phyloP scores from a whole-genome alignment of 768 basidiomycete genomes.

The Auricularia cornea region DNA sequence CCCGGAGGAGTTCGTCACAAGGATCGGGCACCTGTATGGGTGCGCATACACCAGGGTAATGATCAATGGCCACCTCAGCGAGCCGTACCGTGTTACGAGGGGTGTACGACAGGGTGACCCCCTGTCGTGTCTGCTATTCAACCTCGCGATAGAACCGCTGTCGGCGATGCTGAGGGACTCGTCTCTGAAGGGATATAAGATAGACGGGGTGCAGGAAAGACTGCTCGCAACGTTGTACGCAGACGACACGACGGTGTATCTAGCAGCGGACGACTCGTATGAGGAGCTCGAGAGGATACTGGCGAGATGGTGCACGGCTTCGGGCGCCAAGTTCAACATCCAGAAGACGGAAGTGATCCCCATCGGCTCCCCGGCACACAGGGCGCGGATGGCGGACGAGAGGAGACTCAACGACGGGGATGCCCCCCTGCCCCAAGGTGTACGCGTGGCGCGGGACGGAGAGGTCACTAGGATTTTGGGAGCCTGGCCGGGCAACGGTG shows the following conservation, averaged over 20 bases:
- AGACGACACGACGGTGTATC: constrained; percentile 35
- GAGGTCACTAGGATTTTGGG: constrained; percentile 25
- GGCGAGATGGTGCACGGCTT: constrained; percentile 30
- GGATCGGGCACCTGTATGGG: constrained; percentile 22
- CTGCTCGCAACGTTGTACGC: constrained; percentile 23
- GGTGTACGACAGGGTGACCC: constrained; percentile 33
- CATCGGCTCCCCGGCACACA: constrained; percentile 17
- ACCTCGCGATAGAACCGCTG: no score
- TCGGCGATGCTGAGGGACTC: constrained; percentile 23
- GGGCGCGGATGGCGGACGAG: constrained; percentile 6
- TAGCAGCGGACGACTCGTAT: constrained; percentile 22
- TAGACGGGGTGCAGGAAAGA: constrained; percentile 8
- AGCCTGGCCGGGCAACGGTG: constrained; percentile 22
- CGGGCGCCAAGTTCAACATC: constrained; percentile 34
- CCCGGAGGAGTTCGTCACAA: constrained; percentile 13
- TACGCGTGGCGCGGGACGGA: constrained; percentile 23
- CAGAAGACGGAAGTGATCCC: constrained; percentile 34
- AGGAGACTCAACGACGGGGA: not conserved
- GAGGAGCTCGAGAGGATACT: constrained; percentile 21
- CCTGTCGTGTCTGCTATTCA: constrained; percentile 33
- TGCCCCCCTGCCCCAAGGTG: constrained; percentile 8
- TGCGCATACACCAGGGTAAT: constrained; percentile 22
- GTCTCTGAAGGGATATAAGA: constrained; percentile 11
- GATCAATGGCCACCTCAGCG: constrained; percentile 24
- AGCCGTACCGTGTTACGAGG: constrained; percentile 17